Evolutionary conservation across 1,284 basidiomycete species (phyloP), one percentile per base, ranked within the genome.

Genomic region (Ceratobasidium sp.): DNA sequence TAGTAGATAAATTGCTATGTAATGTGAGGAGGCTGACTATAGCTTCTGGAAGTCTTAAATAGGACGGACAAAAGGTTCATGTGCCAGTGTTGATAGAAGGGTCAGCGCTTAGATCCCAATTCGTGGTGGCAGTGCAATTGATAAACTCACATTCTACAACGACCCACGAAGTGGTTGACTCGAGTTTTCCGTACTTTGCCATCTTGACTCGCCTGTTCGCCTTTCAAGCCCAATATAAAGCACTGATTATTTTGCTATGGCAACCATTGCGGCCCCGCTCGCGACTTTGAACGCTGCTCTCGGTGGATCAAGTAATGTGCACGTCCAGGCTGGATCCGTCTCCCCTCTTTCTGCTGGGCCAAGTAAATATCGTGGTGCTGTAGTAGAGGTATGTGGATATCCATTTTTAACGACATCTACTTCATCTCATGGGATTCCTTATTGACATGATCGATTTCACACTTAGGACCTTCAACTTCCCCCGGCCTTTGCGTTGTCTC

Each of bases 391-490:
- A 74, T 66, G 81, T 76, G 16, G 27, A 13, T 46, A 7, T 59
- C 31, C 37, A 48, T 72, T 24, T 73, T 41, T 27, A 31, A 46
- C 58, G 13, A 14, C 39, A 29, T n/a, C 19, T 56, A 43, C 16
- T 22, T n/a, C 64, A 51, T 11, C 7, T 66, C 51, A 48, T 39
- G 51, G 7, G 63, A 46, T 29, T 74, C 22, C 37, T 71, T 56
- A 24, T 49, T 49, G 43, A 49, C n/a, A 27, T 41, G n/a, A 29
- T 16, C 31, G 43, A 9, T 46, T 46, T 56, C 6, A n/a, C 27
- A 24, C 24, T n/a, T 80, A 95, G 93, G 94, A 95, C 81, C 85
- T 95, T 1, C 94, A 96, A 86, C 84, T 96, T 1, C 90, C 93
- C 0, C 94, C 94, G 8, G 94, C 94, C 0, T 96, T 95, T 81